Evolutionary conservation across 768 basidiomycete genomes (phyloP).

Genomic region (Lentinus brumalis): DNA sequence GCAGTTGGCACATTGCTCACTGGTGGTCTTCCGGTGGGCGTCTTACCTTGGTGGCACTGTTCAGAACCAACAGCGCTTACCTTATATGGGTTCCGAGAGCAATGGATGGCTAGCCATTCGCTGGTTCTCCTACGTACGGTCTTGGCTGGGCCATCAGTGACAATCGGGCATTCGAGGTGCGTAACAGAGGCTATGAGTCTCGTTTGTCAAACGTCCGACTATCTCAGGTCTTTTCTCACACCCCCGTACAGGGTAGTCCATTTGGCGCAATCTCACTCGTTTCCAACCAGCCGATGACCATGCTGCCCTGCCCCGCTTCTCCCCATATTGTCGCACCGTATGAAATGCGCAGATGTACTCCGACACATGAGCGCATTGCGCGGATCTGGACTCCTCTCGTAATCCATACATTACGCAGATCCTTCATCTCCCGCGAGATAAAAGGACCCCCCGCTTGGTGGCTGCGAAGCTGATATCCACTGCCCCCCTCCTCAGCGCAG

Average conservation of each 20-base stretch:
- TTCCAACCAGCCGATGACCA: conserved; percentile 5
- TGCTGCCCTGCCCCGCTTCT: conserved; percentile 3
- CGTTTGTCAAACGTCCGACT: conserved; percentile 11
- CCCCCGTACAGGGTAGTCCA: conserved; percentile 6
- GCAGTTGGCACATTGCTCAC: background rate
- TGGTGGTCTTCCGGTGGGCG: background rate
- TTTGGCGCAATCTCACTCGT: conserved; percentile 17
- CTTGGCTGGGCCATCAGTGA: conserved; percentile 14
- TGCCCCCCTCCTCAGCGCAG: conserved; percentile 32
- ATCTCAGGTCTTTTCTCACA: conserved; percentile 7
- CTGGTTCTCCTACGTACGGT: background rate
- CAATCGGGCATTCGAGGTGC: conserved; percentile 3
- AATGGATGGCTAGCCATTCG: conserved; percentile 18
- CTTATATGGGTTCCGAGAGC: conserved; percentile 6
- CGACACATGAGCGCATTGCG: conserved; percentile 7
- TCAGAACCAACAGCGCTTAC: conserved; percentile 17
- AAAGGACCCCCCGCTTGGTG: background rate
- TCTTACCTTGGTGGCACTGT: conserved; percentile 14
- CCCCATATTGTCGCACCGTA: background rate
- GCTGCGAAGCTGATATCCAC: conserved; percentile 8
- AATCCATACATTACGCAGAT: conserved; percentile 9
- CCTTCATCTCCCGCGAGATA: conserved; percentile 1
- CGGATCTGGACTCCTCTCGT: conserved; percentile 18
- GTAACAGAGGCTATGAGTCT: background rate
- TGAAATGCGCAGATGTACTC: conserved; percentile 3